These are phyloP conservation scores for Aspergillus costaricaensis DNA, from an alignment of 2,329 filamentous ascomycete species.

Conservation along the genomic window DNA sequence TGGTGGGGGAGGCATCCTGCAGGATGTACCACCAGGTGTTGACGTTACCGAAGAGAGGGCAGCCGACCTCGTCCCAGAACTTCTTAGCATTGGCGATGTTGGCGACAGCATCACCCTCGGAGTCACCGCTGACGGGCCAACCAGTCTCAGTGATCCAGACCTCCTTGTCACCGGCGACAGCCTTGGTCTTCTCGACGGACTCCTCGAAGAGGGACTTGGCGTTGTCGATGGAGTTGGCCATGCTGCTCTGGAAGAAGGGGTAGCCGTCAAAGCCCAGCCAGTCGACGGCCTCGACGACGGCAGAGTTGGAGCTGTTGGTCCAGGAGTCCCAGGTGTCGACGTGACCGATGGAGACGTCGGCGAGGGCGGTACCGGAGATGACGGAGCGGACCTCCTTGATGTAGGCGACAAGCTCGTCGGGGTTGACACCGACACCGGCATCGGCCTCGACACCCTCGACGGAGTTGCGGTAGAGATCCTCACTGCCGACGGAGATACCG, in stretches of 20 bases:
- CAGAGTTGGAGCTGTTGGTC: slow-evolving; percentile 70
- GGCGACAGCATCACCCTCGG: slow-evolving; percentile 63
- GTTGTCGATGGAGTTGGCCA: slow-evolving; percentile 65
- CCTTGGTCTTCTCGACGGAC: slow-evolving; percentile 62
- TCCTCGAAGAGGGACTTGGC: slow-evolving; percentile 68
- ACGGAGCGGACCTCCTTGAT: slow-evolving; percentile 67
- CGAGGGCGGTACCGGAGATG: slow-evolving; percentile 62
- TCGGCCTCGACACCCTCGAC: slow-evolving; percentile 66
- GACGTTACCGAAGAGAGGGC: slow-evolving; percentile 52
- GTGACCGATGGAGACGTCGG: slow-evolving; percentile 67
- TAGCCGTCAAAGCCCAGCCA: slow-evolving; percentile 85
- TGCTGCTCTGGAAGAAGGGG: slow-evolving; percentile 75
- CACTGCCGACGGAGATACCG: slow-evolving; percentile 82
- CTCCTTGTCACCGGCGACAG: slow-evolving; percentile 64
- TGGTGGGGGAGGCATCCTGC: slow-evolving; percentile 33
- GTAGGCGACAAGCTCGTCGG: slow-evolving; percentile 65
- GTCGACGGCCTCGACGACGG: slow-evolving; percentile 69
- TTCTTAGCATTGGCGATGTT: slow-evolving; percentile 68
- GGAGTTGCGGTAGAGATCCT: slow-evolving; percentile 82
- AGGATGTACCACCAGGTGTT: slow-evolving; percentile 50
- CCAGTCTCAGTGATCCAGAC: slow-evolving; percentile 90
- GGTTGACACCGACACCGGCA: slow-evolving; percentile 64
- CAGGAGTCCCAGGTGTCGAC: slow-evolving; percentile 88
- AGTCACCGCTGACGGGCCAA: slow-evolving; percentile 74
- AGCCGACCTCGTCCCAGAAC: slow-evolving; percentile 81